Evolutionary conservation across 2,329 filamentous ascomycete species (phyloP), one percentile per base, ranked within the genome.

Genomic region (Exophiala oligosperma): DNA sequence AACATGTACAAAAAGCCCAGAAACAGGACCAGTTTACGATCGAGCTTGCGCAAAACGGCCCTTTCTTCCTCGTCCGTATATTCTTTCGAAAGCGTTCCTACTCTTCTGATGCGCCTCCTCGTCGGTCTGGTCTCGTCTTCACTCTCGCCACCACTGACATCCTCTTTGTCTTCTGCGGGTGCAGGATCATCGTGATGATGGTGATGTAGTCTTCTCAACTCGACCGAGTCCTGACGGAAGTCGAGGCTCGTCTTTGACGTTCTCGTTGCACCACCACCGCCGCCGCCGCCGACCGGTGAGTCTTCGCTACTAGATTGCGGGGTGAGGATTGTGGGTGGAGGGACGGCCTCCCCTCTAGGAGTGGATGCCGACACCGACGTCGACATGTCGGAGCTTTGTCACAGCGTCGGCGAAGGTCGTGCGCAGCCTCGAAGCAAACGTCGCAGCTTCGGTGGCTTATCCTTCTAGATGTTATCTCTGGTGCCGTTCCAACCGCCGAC

Each of bases 1-100:
- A 96, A 78, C 79, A 95, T 83, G 71, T 94, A 97, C 11, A 96
- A 79, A 58, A 93, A 71, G 9, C 90, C 89, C 63, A 96, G 81
- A 70, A 96, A 95, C 1, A 90, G 72, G 4, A 96, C 90, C 53
- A 97, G 80, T 63, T 82, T 84, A 56, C 84, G 80, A 71, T 96
- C 92, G 65, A 96, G 85, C 74, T 90, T 92, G 68, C 79, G 80
- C 56, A 92, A 79, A 7, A 95, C 86, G 3, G 79, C 77, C 23
- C 72, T 76, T 70, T 95, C 92, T 72, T 97, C 92, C 54, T 92
- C 87, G 1, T 77, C 53, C 4, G 76, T 75, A 14, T 87, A 87
- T 3, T 88, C 84, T 17, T 89, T 86, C 0, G 87, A 64, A 23
- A 59, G 52, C n/a, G 60, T 63, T 17, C 21, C 53, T 5, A 48